phyloP scores from a whole-genome alignment of 495 filamentous ascomycete genomes.

The Aspergillus incahuasiensis region DNA sequence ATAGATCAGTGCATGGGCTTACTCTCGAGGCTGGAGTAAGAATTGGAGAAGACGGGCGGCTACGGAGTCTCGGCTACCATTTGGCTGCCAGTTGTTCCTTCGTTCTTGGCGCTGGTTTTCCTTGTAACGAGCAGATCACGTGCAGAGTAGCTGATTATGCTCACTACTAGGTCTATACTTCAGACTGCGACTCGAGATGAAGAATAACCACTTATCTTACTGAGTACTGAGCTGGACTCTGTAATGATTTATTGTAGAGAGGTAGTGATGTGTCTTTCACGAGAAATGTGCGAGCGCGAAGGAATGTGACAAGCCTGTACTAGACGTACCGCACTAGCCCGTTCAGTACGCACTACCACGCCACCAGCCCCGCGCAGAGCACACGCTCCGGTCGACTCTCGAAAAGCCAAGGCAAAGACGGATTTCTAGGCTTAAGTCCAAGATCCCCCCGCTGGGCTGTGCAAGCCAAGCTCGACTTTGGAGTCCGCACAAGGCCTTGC shows the following conservation, averaged over 20 bases:
- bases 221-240: no score
- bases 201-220: no score
- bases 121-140: neutral
- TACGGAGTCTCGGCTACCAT: neutral
- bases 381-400: neutral
- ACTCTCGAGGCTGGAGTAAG: neutral
- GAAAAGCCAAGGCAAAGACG: neutral
- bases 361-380: neutral
- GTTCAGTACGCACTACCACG: neutral
- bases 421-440: neutral
- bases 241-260: no score
- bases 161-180: neutral
- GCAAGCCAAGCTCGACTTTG: neutral
- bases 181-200: no score
- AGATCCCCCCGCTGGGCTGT: neutral
- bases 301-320: neutral
- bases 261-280: neutral
- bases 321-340: neutral
- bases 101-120: neutral
- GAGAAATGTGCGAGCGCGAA: neutral
- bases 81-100: neutral
- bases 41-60: neutral
- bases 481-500: neutral
- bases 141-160: neutral
- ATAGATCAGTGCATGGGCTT: neutral